Base-by-base conservation (phyloP, 345 rosid species). In the Isatis tinctoria region DNA sequence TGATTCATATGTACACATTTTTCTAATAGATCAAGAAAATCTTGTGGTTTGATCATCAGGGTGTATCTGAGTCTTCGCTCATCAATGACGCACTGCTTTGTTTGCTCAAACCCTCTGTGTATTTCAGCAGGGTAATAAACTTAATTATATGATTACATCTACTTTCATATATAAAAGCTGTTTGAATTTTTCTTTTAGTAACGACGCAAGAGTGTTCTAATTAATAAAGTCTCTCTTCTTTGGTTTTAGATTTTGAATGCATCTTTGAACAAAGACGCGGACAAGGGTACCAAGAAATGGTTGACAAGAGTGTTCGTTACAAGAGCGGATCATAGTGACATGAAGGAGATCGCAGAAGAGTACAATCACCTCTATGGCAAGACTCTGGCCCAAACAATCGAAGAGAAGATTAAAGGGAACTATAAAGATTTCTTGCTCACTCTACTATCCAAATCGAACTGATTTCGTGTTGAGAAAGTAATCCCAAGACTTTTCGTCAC, bases 371-470 rank as follows among this genome's bases (percentile, higher is more conserved):
- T 66, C 14, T 80, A 77, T 39, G 96, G 88, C 14, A 75, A 83
- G 69, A 33, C 85, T 41, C 63, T 91, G 47, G 11, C 85, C 13
- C 43, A 85, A 57, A 84, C 51, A 69, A 83, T 91, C 36, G 81
- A 83, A 74, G 89, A 76, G 2, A 70, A 72, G 24, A 84, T 87
- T 22, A 90, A 83, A 8, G 98, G 97, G n/a, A 87, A 83, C 83
- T 94, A 90, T 20, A 90, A 57, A 85, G 98, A 91, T 68, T 77
- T 88, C 76, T 78, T 91, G 86, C 79, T 89, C 65, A 62, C 86
- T 26, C 58, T 93, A 52, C 32, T 87, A 7, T 74, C 87, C 14
- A 86, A 73, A 78, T 86, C 85, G 16, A 61, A 79, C 18, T 83
- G 70, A 85, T 67, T 36, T 36, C 66, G 10, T 36, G 24, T 27